Percentiles rank a stretch among this genome's conserved stretches.
phyloP scores from a whole-genome alignment of 495 filamentous ascomycete genomes.

The Pyrenula aspistea region DNA sequence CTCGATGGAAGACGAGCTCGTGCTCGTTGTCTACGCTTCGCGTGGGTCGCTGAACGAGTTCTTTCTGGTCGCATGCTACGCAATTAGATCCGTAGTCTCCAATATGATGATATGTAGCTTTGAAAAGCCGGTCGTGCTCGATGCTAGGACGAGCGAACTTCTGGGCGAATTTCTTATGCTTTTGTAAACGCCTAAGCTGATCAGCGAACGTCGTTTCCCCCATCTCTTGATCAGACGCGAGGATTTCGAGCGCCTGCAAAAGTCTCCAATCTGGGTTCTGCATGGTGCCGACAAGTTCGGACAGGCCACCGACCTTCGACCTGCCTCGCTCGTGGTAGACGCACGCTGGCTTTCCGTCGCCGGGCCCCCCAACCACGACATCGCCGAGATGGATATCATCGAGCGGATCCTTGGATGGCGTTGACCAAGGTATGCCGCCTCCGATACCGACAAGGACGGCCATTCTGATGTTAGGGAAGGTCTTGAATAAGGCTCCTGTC shows the following conservation, averaged over 20 bases:
- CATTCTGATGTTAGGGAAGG: constrained; percentile 23
- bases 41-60: not conserved
- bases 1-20: constrained; percentile 12
- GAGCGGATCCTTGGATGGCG: constrained; percentile 8
- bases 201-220: not conserved
- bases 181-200: not conserved
- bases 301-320: not conserved
- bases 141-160: not conserved
- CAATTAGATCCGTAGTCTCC: not conserved
- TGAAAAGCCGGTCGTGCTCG: not conserved
- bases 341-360: constrained; percentile 13
- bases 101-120: not conserved
- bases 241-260: not conserved
- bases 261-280: not conserved
- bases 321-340: constrained; percentile 21
- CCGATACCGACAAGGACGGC: constrained; percentile 33
- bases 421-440: constrained; percentile 19
- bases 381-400: constrained; percentile 30
- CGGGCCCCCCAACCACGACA: constrained; percentile 23
- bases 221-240: not conserved
- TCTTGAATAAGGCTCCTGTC: constrained; percentile 17
- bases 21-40: not conserved
- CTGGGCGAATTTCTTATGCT: not conserved
- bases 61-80: not conserved
- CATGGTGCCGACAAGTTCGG: not conserved